Conservation (phyloP, 805 yeast genomes). For the Hanseniaspora singularis region DNA sequence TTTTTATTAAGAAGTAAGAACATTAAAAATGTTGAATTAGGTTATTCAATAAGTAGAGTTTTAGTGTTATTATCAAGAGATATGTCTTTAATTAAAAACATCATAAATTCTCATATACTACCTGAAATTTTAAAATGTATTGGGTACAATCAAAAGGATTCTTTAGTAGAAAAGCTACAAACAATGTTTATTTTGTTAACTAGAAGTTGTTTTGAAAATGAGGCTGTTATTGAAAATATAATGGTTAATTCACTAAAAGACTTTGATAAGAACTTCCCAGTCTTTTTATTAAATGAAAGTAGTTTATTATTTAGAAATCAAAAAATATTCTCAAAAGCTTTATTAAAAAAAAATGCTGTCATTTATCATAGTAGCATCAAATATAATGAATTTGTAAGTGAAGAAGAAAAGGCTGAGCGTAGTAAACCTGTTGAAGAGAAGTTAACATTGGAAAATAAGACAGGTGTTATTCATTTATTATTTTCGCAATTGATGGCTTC, state of each 20-base stretch:
- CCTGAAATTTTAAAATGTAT: conserved; percentile 37
- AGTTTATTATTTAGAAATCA: conserved; percentile 40
- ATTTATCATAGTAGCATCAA: neutral
- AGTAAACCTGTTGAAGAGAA: conserved; percentile 19
- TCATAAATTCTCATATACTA: conserved; percentile 40
- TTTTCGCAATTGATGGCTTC: conserved; percentile 53
- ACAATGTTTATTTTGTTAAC: conserved; percentile 41
- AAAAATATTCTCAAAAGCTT: conserved; percentile 35
- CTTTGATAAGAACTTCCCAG: conserved; percentile 22
- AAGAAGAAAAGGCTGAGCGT: conserved; percentile 18
- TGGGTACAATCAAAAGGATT: conserved; percentile 29
- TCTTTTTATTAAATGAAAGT: conserved; percentile 40
- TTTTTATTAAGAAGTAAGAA: conserved; percentile 33
- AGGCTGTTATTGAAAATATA: conserved; percentile 36
- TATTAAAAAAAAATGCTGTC: conserved; percentile 18
- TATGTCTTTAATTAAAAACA: conserved; percentile 30
- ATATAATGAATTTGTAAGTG: conserved; percentile 13
- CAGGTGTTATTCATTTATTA: conserved; percentile 54
- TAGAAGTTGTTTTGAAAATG: conserved; percentile 60
- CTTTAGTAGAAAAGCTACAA: conserved; percentile 34
- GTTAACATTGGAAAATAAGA: conserved; percentile 18
- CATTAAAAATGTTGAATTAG: conserved; percentile 36
- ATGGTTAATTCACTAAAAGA: conserved; percentile 25
- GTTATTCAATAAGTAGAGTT: conserved; percentile 43
- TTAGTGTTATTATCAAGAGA: conserved; percentile 43